Conservation (phyloP, 768 basidiomycete genomes). For the Russula virescens region DNA sequence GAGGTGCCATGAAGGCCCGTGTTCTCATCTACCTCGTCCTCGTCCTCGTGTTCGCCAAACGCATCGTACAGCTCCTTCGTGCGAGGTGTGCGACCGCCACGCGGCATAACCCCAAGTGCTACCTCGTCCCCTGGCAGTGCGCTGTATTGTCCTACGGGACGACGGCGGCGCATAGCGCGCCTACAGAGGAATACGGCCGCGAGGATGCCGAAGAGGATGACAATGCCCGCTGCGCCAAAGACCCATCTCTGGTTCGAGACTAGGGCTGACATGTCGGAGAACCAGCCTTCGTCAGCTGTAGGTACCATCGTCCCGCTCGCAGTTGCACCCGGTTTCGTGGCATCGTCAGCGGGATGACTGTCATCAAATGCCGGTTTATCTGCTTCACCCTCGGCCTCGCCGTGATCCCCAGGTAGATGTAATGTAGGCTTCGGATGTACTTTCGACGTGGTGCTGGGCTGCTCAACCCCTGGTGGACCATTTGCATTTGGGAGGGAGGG, state of each 20-base stretch:
- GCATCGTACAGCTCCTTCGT: slow-evolving; percentile 95
- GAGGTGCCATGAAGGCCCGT: slow-evolving; percentile 47
- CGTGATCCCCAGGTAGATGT: slow-evolving; percentile 84
- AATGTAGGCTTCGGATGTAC: slow-evolving; percentile 79
- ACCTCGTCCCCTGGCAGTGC: slow-evolving; percentile 63
- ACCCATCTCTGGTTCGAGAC: slow-evolving; percentile 82
- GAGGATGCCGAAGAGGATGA: slow-evolving; percentile 66
- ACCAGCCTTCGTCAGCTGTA: slow-evolving; percentile 80
- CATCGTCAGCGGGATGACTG: slow-evolving; percentile 31
- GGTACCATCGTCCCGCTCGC: slow-evolving; percentile 38
- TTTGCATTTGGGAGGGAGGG: slow-evolving; percentile 35
- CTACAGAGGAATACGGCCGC: slow-evolving; percentile 77
- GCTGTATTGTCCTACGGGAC: slow-evolving; percentile 45
- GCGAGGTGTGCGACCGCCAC: slow-evolving; percentile 30
- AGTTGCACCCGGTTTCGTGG: too few relatives aligned
- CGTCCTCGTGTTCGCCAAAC: slow-evolving; percentile 85
- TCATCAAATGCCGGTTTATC: slow-evolving; percentile 58
- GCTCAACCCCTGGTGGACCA: slow-evolving; percentile 26
- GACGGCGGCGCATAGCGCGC: slow-evolving; percentile 43
- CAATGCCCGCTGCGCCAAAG: slow-evolving; percentile 76
- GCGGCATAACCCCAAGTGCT: slow-evolving; percentile 66
- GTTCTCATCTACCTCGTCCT: slow-evolving; percentile 69
- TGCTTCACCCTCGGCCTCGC: slow-evolving; percentile 71
- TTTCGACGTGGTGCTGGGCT: slow-evolving; percentile 45
- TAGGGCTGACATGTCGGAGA: slow-evolving; percentile 68